A percentile compares a stretch with the other conserved stretches of the same genome.
Conservation (phyloP, 1,284 basidiomycete species). For the Tilletia walkeri region DNA sequence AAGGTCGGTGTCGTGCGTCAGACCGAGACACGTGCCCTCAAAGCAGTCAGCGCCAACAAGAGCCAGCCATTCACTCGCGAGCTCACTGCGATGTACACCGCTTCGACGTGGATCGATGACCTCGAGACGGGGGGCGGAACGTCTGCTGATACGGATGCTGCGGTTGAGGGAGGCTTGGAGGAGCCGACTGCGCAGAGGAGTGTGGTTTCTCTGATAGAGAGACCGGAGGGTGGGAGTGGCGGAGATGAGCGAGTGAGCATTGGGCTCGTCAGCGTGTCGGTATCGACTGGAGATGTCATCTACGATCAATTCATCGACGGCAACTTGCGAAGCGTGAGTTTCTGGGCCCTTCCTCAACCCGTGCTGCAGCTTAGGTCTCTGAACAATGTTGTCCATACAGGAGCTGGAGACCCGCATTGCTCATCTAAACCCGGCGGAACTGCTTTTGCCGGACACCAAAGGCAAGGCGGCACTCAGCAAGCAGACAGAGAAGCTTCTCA, state of each 20-base stretch:
- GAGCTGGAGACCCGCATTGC: constrained; percentile 53
- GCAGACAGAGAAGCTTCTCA: constrained; percentile 74
- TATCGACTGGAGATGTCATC: constrained; percentile 82
- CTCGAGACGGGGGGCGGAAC: constrained; percentile 70
- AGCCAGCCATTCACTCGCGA: constrained; percentile 71
- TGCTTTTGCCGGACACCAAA: constrained; percentile 63
- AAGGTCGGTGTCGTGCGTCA: constrained; percentile 92
- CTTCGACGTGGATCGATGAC: constrained; percentile 79
- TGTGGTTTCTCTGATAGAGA: constrained; percentile 65
- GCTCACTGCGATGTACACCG: constrained; percentile 79
- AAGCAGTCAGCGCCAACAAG: constrained; percentile 65
- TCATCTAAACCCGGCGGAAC: constrained; percentile 69
- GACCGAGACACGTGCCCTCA: constrained; percentile 88
- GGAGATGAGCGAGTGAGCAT: constrained; percentile 66
- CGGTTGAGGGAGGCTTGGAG: constrained; percentile 19
- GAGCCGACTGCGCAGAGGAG: constrained; percentile 25
- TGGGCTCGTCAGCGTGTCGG: constrained; percentile 75
- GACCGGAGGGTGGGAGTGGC: constrained; percentile 61
- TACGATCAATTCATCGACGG: constrained; percentile 72
- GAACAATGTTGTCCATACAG: background rate
- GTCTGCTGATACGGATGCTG: constrained; percentile 65
- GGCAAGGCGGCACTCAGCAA: constrained; percentile 64
- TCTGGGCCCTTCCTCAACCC: background rate
- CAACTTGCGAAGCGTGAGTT: constrained; percentile 27
- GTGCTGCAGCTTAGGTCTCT: no score